These are phyloP conservation scores for Pestalotiopsis fici DNA, from an alignment of 2,329 filamentous ascomycete species.

Conservation along the genomic window DNA sequence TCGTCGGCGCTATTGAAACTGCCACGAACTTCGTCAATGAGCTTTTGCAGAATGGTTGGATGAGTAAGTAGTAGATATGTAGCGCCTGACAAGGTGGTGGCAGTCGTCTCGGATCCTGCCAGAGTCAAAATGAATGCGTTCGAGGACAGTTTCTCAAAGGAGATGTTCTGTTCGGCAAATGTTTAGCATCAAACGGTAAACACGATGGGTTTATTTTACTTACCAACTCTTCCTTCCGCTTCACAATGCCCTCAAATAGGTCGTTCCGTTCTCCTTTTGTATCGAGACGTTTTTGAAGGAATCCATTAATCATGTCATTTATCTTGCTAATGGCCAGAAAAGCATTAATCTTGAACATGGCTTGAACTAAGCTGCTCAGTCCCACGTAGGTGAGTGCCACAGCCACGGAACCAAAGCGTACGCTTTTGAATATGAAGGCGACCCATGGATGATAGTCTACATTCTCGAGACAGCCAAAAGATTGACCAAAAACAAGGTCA, in stretches of 20 bases:
- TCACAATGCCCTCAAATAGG: conserved; percentile 32
- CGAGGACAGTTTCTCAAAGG: conserved; percentile 23
- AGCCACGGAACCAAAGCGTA: conserved; percentile 23
- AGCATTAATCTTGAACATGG: conserved; percentile 15
- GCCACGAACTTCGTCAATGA: conserved; percentile 39
- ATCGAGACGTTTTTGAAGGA: conserved; percentile 22
- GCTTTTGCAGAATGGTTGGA: conserved; percentile 28
- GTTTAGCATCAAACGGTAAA: not conserved
- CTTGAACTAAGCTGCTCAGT: conserved; percentile 18
- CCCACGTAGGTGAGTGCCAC: conserved; percentile 22
- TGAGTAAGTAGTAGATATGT: conserved; percentile 30
- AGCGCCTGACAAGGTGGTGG: conserved; percentile 28
- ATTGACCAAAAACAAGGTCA: conserved; percentile 40
- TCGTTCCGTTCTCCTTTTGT: conserved; percentile 25
- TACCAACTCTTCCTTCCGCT: conserved; percentile 29
- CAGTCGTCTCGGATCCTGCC: conserved; percentile 30
- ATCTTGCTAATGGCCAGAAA: conserved; percentile 14
- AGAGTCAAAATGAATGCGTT: conserved; percentile 28
- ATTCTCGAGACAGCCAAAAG: conserved; percentile 36
- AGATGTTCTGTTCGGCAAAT: conserved; percentile 18
- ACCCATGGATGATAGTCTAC: conserved; percentile 32
- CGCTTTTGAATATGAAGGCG: conserved; percentile 28
- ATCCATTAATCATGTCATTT: conserved; percentile 18
- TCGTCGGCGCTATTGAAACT: conserved; percentile 35
- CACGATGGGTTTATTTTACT: not conserved